These are phyloP conservation scores for Cladosporium velox DNA, from an alignment of 2,329 filamentous ascomycete species.

Conservation along the genomic window DNA sequence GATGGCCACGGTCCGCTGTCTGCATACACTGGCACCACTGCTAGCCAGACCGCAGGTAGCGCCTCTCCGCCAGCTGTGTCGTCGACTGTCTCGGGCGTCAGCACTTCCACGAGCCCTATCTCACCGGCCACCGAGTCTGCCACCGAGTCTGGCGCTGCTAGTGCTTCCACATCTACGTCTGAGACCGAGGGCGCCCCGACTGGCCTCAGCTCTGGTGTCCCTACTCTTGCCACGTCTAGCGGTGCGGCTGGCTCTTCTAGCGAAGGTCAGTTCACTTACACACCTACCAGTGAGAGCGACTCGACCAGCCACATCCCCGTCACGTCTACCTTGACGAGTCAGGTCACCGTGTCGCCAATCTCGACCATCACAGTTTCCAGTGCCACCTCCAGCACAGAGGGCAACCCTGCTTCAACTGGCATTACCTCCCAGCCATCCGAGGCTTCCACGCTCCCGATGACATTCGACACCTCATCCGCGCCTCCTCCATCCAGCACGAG, in stretches of 20 bases:
- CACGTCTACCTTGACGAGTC: slow-evolving; percentile 12
- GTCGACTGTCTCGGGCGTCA: neutral
- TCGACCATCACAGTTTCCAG: slow-evolving; percentile 6
- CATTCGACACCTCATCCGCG: neutral
- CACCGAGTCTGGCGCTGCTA: neutral
- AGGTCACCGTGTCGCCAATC: slow-evolving; percentile 15
- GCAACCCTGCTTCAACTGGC: slow-evolving; percentile 1
- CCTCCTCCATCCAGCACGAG: slow-evolving; percentile 19
- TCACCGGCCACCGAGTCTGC: neutral
- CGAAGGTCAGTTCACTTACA: neutral
- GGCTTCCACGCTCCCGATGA: neutral
- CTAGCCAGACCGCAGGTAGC: neutral
- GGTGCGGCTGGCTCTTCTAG: neutral
- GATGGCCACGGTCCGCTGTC: slow-evolving; percentile 4
- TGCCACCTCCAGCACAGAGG: neutral
- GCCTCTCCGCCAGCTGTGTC: neutral
- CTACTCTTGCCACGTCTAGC: neutral
- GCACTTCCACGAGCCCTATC: neutral
- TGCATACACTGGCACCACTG: neutral
- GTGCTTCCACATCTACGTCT: neutral
- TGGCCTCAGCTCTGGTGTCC: neutral
- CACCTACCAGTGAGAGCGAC: neutral
- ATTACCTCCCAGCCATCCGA: slow-evolving; percentile 7
- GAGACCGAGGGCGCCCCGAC: neutral
- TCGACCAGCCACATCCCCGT: slow-evolving; percentile 14